phyloP scores from a whole-genome alignment of 106 monocot genomes.

The Dendrobium officinale region DNA sequence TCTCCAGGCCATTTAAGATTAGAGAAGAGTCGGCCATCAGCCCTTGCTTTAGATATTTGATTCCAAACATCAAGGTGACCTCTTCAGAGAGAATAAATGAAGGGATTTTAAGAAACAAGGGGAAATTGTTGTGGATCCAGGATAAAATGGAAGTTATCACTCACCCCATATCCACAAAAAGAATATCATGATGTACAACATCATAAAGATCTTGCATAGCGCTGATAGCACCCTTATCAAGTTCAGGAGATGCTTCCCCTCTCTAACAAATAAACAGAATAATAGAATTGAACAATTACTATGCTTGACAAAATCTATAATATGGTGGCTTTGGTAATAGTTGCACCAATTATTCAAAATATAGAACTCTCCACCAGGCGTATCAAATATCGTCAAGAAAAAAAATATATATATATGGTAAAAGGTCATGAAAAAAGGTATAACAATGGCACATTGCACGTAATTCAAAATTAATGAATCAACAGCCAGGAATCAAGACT shows the following conservation, averaged over 20 bases:
- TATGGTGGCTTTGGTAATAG: background rate
- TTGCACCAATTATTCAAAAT: background rate
- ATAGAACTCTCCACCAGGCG: background rate
- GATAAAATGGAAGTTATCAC: background rate
- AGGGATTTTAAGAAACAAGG: background rate
- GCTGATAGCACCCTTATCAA: constrained; percentile 60
- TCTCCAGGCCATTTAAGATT: constrained; percentile 79
- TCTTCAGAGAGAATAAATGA: constrained; percentile 23
- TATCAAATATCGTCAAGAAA: background rate
- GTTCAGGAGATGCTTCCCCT: constrained; percentile 46
- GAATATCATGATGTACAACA: constrained; percentile 75
- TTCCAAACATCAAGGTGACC: constrained; percentile 49
- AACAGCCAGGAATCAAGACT: background rate
- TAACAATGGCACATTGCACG: background rate
- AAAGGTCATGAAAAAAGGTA: background rate
- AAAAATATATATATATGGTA: background rate
- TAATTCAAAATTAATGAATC: background rate
- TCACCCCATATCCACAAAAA: constrained; percentile 67
- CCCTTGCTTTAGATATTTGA: constrained; percentile 48
- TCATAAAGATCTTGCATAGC: constrained; percentile 96
- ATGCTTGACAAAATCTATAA: background rate
- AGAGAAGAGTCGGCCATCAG: constrained; percentile 78
- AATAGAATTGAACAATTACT: background rate
- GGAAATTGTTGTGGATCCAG: background rate
- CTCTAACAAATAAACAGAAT: constrained; percentile 29